phyloP scores from a whole-genome alignment of 768 basidiomycete genomes.

The Rubroboletus satanas region DNA sequence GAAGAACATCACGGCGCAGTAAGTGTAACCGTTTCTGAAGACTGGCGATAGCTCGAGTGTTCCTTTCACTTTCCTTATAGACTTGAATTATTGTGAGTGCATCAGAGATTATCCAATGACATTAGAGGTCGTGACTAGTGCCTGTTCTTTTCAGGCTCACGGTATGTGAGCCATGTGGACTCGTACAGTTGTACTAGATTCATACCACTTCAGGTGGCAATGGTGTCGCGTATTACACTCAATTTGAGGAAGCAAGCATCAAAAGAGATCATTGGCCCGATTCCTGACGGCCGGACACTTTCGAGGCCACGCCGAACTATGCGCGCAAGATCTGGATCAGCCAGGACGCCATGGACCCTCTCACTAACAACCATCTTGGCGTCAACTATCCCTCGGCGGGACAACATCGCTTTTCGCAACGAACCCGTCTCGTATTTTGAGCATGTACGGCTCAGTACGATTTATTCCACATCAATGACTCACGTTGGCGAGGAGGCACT shows the following conservation, averaged over 20 bases:
- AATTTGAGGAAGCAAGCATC: conserved; percentile 44
- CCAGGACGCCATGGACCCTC: background rate
- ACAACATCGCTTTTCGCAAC: background rate
- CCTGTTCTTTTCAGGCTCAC: conserved; percentile 21
- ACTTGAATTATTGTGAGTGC: conserved; percentile 40
- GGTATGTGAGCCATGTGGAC: conserved; percentile 14
- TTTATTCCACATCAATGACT: background rate
- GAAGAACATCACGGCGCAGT: conserved; percentile 38
- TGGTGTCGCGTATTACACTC: conserved; percentile 68
- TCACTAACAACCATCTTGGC: background rate
- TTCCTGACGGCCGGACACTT: background rate
- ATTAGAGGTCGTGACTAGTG: conserved; percentile 34
- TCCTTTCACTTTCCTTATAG: conserved; percentile 11
- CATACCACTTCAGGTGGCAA: conserved; percentile 41
- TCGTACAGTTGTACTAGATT: background rate
- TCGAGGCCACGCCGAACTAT: background rate
- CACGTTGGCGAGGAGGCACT: background rate
- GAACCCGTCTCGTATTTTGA: background rate
- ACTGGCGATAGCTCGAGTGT: background rate
- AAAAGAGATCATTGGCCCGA: background rate
- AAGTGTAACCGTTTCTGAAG: background rate
- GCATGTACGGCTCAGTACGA: background rate
- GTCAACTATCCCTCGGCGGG: background rate
- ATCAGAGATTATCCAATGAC: background rate
- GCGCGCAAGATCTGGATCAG: background rate